Evolutionary conservation across 2,329 filamentous ascomycete species (phyloP).

Genomic region (Teratosphaeria destructans): DNA sequence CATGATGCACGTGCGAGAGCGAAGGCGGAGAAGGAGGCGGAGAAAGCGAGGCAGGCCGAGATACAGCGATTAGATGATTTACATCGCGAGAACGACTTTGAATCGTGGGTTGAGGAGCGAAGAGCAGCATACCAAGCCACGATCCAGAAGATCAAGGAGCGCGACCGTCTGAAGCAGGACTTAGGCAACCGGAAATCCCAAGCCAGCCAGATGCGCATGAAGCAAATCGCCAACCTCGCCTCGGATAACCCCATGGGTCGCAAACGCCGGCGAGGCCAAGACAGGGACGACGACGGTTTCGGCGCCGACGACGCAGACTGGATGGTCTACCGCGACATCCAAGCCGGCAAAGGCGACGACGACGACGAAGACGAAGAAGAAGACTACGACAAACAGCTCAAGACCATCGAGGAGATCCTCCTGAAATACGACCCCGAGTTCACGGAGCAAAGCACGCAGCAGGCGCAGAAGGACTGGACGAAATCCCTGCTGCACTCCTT

Average conservation of each 20-base stretch:
- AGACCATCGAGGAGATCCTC: slow-evolving; percentile 71
- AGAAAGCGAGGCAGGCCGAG: slow-evolving; percentile 74
- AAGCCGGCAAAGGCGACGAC: slow-evolving; percentile 79
- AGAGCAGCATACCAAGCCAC: slow-evolving; percentile 61
- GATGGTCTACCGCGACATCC: slow-evolving; percentile 91
- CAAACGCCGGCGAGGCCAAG: slow-evolving; percentile 74
- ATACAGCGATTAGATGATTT: slow-evolving; percentile 77
- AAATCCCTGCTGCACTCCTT: slow-evolving; percentile 87
- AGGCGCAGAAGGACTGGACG: slow-evolving; percentile 90
- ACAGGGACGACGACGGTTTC: slow-evolving; percentile 95
- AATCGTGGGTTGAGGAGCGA: slow-evolving; percentile 77
- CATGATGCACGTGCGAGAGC: slow-evolving; percentile 87
- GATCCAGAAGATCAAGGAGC: slow-evolving; percentile 78
- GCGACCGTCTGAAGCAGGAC: slow-evolving; percentile 85
- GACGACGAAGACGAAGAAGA: slow-evolving; percentile 92
- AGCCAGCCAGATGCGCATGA: slow-evolving; percentile 95
- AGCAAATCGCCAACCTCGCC: slow-evolving; percentile 89
- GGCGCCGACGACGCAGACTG: slow-evolving; percentile 96
- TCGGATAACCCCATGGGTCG: slow-evolving; percentile 68
- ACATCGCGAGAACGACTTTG: slow-evolving; percentile 70
- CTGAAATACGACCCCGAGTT: slow-evolving; percentile 80
- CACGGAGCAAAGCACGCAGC: slow-evolving; percentile 82
- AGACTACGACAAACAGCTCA: slow-evolving; percentile 64
- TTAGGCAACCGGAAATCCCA: slow-evolving; percentile 93
- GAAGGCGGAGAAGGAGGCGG: slow-evolving; percentile 89